Percentiles rank a stretch among this genome's conserved stretches.
These are phyloP conservation scores for Stemphylium lycopersici DNA, from an alignment of 2,329 filamentous ascomycete species.

Conservation along the genomic window DNA sequence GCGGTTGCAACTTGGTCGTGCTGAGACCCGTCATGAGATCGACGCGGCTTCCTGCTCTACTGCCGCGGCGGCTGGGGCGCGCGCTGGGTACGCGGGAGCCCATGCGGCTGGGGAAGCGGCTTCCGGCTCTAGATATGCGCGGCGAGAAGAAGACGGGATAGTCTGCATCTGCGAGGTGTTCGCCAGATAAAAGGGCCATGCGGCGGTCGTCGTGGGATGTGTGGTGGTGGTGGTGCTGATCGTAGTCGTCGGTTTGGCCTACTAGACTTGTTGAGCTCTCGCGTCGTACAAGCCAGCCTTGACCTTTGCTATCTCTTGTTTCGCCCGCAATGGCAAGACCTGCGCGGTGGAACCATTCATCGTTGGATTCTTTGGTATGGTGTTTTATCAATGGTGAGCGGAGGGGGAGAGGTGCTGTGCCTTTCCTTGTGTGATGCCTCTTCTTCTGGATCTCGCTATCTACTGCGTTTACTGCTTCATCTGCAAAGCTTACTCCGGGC, in stretches of 20 bases:
- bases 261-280: constrained; percentile 63
- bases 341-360: constrained; percentile 66
- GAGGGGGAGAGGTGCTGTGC: constrained; percentile 37
- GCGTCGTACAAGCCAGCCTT: constrained; percentile 64
- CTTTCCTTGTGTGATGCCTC: constrained; percentile 39
- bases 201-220: constrained; percentile 28
- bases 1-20: neutral
- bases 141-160: constrained; percentile 39
- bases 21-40: constrained; percentile 47
- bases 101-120: constrained; percentile 46
- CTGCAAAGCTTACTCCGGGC: constrained; percentile 37
- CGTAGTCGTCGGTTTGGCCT: constrained; percentile 45
- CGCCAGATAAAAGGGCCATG: constrained; percentile 41
- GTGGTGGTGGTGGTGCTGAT: constrained; percentile 22
- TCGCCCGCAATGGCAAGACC: constrained; percentile 63
- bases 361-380: constrained; percentile 42
- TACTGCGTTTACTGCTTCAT: constrained; percentile 12
- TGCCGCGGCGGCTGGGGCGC: constrained; percentile 44
- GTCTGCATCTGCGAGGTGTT: constrained; percentile 45
- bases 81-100: constrained; percentile 50
- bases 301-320: constrained; percentile 66
- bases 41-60: constrained; percentile 43
- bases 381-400: constrained; percentile 33
- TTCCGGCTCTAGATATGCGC: constrained; percentile 38
- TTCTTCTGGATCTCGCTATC: constrained; percentile 7